Conservation (phyloP, 768 basidiomycete species). For the Pleurotus tuoliensis region DNA sequence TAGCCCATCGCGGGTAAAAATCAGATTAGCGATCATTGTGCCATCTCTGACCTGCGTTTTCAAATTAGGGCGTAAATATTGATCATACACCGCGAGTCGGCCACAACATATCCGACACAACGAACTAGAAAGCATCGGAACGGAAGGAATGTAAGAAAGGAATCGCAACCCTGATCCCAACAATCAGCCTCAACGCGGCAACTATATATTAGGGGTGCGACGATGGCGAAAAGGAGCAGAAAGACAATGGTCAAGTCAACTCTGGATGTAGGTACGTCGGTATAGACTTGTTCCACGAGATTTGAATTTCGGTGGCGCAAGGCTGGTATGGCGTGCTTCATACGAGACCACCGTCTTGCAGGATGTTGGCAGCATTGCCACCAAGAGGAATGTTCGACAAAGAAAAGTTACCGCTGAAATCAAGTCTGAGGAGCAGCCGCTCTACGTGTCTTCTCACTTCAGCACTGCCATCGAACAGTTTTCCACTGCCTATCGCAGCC, state of each 20-base stretch:
- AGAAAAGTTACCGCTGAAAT: slow-evolving; percentile 80
- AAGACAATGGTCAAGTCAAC: too few relatives aligned
- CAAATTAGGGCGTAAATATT: slow-evolving; percentile 2
- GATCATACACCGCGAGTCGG: neutral
- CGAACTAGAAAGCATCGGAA: neutral
- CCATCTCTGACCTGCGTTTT: slow-evolving; percentile 16
- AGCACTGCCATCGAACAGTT: slow-evolving; percentile 54
- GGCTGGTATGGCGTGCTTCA: too few relatives aligned
- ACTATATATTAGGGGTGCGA: too few relatives aligned
- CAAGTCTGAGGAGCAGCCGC: slow-evolving; percentile 73
- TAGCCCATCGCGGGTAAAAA: slow-evolving; percentile 6
- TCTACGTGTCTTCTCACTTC: slow-evolving; percentile 80
- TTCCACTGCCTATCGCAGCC: slow-evolving; percentile 28
- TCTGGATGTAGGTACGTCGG: too few relatives aligned
- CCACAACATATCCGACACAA: neutral
- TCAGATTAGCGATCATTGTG: neutral
- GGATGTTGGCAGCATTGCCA: too few relatives aligned
- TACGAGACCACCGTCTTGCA: too few relatives aligned
- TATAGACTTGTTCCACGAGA: too few relatives aligned
- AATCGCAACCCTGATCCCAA: too few relatives aligned
- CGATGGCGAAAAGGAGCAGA: too few relatives aligned
- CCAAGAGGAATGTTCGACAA: slow-evolving; percentile 29
- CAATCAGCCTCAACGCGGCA: too few relatives aligned
- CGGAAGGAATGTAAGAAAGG: neutral
- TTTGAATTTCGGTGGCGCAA: too few relatives aligned